Conservation (phyloP, 345 rosid species). For the Gossypium bickii region DNA sequence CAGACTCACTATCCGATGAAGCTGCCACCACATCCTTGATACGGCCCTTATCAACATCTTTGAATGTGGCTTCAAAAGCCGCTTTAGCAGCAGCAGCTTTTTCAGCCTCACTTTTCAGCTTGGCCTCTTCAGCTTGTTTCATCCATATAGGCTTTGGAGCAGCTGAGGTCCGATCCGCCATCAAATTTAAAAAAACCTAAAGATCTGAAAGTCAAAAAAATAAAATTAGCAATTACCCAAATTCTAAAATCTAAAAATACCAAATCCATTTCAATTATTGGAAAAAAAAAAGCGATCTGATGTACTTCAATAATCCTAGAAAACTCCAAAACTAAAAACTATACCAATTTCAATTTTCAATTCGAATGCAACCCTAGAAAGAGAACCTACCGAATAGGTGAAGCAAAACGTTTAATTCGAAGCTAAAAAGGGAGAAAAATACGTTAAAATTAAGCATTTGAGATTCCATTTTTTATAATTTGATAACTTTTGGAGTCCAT, state of each 20-base stretch:
- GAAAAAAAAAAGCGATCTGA: too few relatives aligned
- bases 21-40: slow-evolving; percentile 44
- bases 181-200: slow-evolving; percentile 17
- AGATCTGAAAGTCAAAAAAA: not conserved
- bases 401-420: not conserved
- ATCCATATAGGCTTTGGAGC: slow-evolving; percentile 77
- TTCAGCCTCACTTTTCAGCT: slow-evolving; percentile 85
- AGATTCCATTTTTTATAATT: not conserved
- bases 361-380: not conserved
- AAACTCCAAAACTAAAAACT: not conserved
- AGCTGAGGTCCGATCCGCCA: slow-evolving; percentile 50
- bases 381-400: not conserved
- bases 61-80: slow-evolving; percentile 95
- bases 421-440: not conserved
- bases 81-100: slow-evolving; percentile 93
- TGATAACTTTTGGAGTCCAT: not conserved
- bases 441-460: not conserved
- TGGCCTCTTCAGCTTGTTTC: slow-evolving; percentile 97
- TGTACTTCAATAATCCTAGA: not conserved
- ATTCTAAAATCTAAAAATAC: not conserved
- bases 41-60: slow-evolving; percentile 37
- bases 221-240: not conserved
- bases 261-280: not conserved
- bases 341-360: not conserved
- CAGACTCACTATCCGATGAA: slow-evolving; percentile 69